Conservation (phyloP, 73 alveolate species). For the Paramecium sonneborni region DNA sequence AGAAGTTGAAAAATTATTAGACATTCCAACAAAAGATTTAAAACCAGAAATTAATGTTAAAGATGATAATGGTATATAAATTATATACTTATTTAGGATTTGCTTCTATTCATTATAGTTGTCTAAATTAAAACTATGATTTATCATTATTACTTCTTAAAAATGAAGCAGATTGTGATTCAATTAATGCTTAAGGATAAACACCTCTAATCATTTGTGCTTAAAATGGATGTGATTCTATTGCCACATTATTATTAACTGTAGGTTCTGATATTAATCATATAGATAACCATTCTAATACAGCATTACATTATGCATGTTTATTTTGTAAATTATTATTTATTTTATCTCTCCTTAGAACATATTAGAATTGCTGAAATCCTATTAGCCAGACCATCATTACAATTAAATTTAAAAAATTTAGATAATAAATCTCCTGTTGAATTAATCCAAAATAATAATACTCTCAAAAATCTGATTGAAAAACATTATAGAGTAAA, state of each 20-base stretch:
- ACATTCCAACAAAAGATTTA: slow-evolving; percentile 34
- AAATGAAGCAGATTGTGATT: slow-evolving; percentile 49
- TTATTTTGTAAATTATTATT: neutral
- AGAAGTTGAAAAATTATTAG: slow-evolving; percentile 10
- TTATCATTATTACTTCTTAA: neutral
- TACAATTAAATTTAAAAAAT: neutral
- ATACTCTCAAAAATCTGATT: neutral
- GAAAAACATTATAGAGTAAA: neutral
- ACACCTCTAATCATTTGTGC: slow-evolving; percentile 8
- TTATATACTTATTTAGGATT: neutral
- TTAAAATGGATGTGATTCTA: slow-evolving; percentile 40
- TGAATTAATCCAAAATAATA: neutral
- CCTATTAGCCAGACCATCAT: neutral
- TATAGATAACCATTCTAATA: neutral
- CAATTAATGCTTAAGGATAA: neutral
- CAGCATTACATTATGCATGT: slow-evolving; percentile 47
- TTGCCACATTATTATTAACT: neutral
- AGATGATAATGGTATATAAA: neutral
- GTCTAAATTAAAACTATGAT: slow-evolving; percentile 25
- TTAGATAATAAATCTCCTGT: slow-evolving; percentile 3
- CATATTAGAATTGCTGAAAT: neutral
- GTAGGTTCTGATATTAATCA: neutral
- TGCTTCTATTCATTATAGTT: slow-evolving; percentile 59
- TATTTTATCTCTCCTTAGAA: neutral
- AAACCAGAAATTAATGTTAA: slow-evolving; percentile 49